phyloP scores from a whole-genome alignment of 768 basidiomycete species.

The Mycena kentingensis region DNA sequence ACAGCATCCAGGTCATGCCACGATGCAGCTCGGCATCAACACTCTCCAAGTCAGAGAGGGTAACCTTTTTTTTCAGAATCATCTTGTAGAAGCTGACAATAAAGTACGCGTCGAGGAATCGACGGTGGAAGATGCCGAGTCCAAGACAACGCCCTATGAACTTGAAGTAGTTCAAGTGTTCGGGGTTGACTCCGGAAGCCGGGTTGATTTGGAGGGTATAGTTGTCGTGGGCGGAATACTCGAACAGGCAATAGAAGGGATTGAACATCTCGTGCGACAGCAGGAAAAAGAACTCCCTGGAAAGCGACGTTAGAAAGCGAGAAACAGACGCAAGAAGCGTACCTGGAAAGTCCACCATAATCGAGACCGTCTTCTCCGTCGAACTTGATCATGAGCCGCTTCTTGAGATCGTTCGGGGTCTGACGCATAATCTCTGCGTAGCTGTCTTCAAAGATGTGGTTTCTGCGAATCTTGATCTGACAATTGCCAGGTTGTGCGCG shows the following conservation, averaged over 20 bases:
- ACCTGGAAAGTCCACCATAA: conserved; percentile 98
- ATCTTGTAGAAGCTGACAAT: conserved; percentile 99
- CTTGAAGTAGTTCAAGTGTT: conserved; percentile 99
- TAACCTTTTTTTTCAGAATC: conserved; percentile 98
- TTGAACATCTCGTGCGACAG: conserved; percentile 99
- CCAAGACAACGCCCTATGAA: conserved; percentile 97
- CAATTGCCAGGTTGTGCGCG: conserved; percentile 98
- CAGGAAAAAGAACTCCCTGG: conserved; percentile 99
- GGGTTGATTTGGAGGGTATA: conserved; percentile 99
- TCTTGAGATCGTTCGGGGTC: conserved; percentile 97
- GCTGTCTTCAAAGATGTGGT: conserved; percentile 98
- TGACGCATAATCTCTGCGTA: conserved; percentile 99
- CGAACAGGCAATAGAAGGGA: conserved; percentile 99
- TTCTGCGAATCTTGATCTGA: conserved; percentile 96
- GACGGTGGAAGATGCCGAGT: conserved; percentile 97
- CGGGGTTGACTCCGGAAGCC: conserved; percentile 96
- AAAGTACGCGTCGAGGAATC: conserved; percentile 99
- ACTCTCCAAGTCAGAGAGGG: conserved; percentile 89
- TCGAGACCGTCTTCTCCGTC: conserved; percentile 98
- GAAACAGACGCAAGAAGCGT: conserved; percentile 26
- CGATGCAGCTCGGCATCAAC: conserved; percentile 95
- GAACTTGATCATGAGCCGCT: conserved; percentile 99
- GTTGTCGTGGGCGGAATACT: conserved; percentile 99
- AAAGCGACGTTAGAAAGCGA: conserved; percentile 11
- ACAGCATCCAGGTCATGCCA: conserved; percentile 99